A percentile compares a stretch with the other conserved stretches of the same genome.
These are phyloP conservation scores for Nasturtium officinale DNA, from an alignment of 345 rosid genomes.

Conservation along the genomic window DNA sequence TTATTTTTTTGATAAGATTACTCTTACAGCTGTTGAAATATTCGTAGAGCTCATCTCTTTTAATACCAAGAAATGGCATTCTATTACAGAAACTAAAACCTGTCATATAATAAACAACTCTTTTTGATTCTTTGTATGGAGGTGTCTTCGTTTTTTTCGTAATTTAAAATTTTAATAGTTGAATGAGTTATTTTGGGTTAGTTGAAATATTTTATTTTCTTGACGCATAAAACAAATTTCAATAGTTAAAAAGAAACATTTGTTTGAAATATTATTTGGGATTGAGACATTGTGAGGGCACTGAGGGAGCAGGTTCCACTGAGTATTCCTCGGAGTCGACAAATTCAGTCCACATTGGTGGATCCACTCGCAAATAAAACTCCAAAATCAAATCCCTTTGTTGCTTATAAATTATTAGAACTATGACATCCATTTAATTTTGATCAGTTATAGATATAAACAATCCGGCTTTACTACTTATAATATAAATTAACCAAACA, in stretches of 20 bases:
- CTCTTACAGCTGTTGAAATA: background rate
- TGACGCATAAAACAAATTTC: background rate
- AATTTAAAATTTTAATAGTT: background rate
- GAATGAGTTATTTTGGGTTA: background rate
- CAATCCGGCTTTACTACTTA: background rate
- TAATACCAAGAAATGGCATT: background rate
- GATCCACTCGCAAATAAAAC: constrained; percentile 11
- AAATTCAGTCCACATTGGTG: constrained; percentile 27
- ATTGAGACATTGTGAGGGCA: constrained; percentile 14
- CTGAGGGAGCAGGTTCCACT: constrained; percentile 5
- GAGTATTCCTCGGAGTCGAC: constrained; percentile 21
- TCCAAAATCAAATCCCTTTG: constrained; percentile 23
- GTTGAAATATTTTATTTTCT: constrained; percentile 16
- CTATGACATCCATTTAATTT: background rate
- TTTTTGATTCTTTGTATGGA: background rate
- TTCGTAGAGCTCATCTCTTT: no score
- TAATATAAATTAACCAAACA: background rate
- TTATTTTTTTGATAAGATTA: no score
- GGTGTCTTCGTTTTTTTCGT: background rate
- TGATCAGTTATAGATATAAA: background rate
- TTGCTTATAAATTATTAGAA: constrained; percentile 5
- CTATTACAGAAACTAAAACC: background rate
- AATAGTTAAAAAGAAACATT: background rate
- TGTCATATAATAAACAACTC: background rate
- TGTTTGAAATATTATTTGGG: background rate